Percentiles rank a stretch among this genome's conserved stretches.
These are phyloP conservation scores for Populus davidiana DNA, from an alignment of 345 rosid species.

Conservation along the genomic window DNA sequence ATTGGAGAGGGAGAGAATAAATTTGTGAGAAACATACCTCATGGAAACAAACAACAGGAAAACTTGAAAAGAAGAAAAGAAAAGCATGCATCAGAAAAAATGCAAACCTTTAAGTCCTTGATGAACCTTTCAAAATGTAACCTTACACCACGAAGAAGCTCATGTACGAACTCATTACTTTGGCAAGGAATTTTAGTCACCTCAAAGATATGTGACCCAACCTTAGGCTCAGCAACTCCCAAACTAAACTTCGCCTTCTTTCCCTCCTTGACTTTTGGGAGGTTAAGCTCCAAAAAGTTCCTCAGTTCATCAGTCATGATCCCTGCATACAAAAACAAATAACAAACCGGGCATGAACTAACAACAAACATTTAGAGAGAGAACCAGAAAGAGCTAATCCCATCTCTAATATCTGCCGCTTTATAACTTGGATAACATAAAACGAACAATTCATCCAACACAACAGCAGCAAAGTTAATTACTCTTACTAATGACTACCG, in stretches of 20 bases:
- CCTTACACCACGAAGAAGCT: conserved; percentile 86
- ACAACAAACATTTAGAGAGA: too few species aligned
- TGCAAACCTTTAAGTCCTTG: conserved; percentile 82
- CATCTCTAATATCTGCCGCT: neutral
- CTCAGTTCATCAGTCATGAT: conserved; percentile 84
- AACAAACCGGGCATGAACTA: neutral
- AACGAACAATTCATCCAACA: too few species aligned
- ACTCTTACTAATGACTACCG: too few species aligned
- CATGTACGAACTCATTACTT: conserved; percentile 76
- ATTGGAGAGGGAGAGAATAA: neutral
- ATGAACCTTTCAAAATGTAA: conserved; percentile 77
- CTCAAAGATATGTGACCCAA: conserved; percentile 80
- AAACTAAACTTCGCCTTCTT: conserved; percentile 73
- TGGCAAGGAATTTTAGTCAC: conserved; percentile 79
- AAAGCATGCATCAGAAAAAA: neutral
- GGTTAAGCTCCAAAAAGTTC: conserved; percentile 75
- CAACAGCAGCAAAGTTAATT: too few species aligned
- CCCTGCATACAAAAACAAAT: conserved; percentile 6
- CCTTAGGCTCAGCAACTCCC: conserved; percentile 83
- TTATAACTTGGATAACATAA: too few species aligned
- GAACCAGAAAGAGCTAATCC: too few species aligned
- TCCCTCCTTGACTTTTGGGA: conserved; percentile 75
- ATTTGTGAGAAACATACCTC: neutral
- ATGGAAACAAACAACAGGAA: neutral
- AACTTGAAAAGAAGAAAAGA: neutral